Base-by-base conservation (phyloP, 2,329 filamentous ascomycete species). In the Clonostachys byssicola region DNA sequence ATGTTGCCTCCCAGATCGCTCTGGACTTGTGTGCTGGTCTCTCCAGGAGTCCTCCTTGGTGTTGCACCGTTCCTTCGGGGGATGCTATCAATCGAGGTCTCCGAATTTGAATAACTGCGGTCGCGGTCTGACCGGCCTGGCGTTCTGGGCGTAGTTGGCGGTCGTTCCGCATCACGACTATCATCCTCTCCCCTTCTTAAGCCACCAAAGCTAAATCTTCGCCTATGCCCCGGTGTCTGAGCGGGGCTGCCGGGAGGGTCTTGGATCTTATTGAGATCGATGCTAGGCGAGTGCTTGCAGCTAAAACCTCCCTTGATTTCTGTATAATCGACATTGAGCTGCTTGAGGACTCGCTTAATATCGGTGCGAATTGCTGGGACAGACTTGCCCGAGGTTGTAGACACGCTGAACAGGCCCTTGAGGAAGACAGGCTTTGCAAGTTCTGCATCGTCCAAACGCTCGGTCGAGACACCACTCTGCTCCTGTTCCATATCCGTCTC, bases 321-420 rank as follows among this genome's bases (percentile, higher is more conserved):
- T 5, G 78, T 83, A 62, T 89, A 96, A 12, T 95, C 88, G n/a
- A 97, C 90, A 14, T 89, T 88, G 14, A 97, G 80, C 62, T 92
- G 86, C 55, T 85, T 86, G 45, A 99, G 71, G 4, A 97, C 94
- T 44, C 92, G 81, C 60, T 95, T 95, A 56, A 99, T 89, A 61
- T 99, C 94, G 7, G 83, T 75, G 38, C 92, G 84, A 52, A 99
- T 99, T 49, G 90, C 83, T 2, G 84, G 75, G 12, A 97, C 81
- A 1, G 92, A 89, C 62, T 95, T 95, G 60, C 86, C 94, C 49
- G 91, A 96, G 7, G 94, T 99, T 0, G 94, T 99, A 5, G 90
- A 95, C 46, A 97, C 94, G 59, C 92, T 97, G 71, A 99, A 97
- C 16, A 99, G 77, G 5, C 94, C 94, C 67, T 97, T 99, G 48